Base-by-base conservation (phyloP, 1,284 basidiomycete species). In the Rhizoctonia solani region DNA sequence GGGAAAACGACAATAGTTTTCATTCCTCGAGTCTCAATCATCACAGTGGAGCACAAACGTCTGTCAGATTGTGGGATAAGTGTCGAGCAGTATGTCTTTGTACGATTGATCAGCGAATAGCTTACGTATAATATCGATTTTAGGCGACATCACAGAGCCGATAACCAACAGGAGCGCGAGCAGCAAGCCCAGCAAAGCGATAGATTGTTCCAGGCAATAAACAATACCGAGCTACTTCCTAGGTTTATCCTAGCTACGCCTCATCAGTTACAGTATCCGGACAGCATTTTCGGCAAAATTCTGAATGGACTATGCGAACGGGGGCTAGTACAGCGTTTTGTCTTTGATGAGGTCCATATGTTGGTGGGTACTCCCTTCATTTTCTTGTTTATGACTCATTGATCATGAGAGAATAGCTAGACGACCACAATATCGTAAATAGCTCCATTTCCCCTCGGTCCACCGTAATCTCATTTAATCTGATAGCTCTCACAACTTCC, bases 291-390 rank as follows among this genome's bases (percentile, higher is more conserved):
- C 14, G 42, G 55, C 14, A 21, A 21, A 2, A 25, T 66, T 16
- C 44, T 66, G n/a, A 42, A 25, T 8, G 42, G 53, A 13, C 19
- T 66, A 4, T 55, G 44, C 42, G 65, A 66, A 25, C 52, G 46
- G 8, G 44, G 53, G 1, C 19, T 66, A 23, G 53, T 55, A 4
- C 19, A 66, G 14, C 23, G 65, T 11, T 66, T 66, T 29, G 53
- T 66, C 3, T 66, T 66, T 16, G 65, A 66, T 37, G 65, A 66
- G n/a, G n/a, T 55, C n/a, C 65, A 66, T 46, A 55, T 66, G 65
- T 44, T 66, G 30, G 65, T 55, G 27, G 49, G 53, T n/a, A 1
- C 4, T 34, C 11, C 11, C 32, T 34, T 11, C 32, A 34, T 11
- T 11, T 4, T 4, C 32, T 34, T 34, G 32, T 11, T 34, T 34